phyloP scores from a whole-genome alignment of 352 stramenopile genomes.

The Pythium guiyangense region DNA sequence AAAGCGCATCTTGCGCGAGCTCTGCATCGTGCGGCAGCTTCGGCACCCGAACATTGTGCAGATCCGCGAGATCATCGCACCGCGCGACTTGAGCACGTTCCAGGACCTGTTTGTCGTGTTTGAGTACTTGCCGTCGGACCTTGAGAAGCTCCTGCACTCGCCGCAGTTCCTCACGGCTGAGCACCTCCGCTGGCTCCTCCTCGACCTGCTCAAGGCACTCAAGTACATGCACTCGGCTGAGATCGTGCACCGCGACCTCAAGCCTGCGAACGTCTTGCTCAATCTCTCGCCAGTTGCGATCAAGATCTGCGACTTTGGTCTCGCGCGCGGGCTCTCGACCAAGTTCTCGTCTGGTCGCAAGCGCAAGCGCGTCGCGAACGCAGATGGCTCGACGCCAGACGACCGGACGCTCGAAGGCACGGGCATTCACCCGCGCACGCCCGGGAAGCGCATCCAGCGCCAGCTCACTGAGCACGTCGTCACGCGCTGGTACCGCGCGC shows the following conservation, averaged over 20 bases:
- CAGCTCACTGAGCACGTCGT: constrained; percentile 95
- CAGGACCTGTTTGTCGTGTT: constrained; percentile 86
- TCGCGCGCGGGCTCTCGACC: constrained; percentile 65
- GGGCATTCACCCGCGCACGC: constrained; percentile 66
- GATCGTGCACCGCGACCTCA: constrained; percentile 88
- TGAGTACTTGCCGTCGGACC: constrained; percentile 78
- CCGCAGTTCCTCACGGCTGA: constrained; percentile 83
- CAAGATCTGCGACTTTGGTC: constrained; percentile 86
- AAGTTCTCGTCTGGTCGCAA: constrained; percentile 41
- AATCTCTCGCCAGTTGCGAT: constrained; percentile 84
- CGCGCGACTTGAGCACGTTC: constrained; percentile 63
- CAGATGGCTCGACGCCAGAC: constrained; percentile 41
- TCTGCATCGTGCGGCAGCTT: constrained; percentile 81
- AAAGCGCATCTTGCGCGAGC: constrained; percentile 80
- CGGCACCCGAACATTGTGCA: constrained; percentile 87
- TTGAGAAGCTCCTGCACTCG: constrained; percentile 84
- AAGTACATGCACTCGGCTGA: constrained; percentile 90
- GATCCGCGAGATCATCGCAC: constrained; percentile 82
- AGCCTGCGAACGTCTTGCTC: constrained; percentile 85
- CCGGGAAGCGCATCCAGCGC: constrained; percentile 76
- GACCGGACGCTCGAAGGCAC: constrained; percentile 57
- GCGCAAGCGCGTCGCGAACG: constrained; percentile 48
- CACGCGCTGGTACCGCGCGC: constrained; percentile 93
- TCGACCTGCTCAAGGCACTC: constrained; percentile 82
- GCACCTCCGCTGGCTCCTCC: constrained; percentile 77